Conservation (phyloP, 106 monocot species). For the Alisma plantagoaquatica region DNA sequence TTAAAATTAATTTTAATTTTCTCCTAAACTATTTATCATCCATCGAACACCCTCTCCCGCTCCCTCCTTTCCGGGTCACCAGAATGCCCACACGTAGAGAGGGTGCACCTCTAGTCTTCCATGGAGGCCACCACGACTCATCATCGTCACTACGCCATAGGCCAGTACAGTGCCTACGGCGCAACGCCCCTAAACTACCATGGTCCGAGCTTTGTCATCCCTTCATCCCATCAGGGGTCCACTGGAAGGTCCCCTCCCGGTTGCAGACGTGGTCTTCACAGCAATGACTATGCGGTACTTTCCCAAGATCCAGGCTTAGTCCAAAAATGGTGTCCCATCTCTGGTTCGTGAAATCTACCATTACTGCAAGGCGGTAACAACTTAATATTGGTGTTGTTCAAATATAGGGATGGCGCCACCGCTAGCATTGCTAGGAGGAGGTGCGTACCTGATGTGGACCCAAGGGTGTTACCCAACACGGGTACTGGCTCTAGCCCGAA, state of each 20-base stretch:
- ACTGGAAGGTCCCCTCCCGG: background rate
- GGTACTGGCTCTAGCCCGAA: too few species aligned
- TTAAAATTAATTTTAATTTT: too few species aligned
- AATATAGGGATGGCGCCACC: too few species aligned
- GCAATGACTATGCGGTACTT: background rate
- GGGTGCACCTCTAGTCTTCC: constrained; percentile 57
- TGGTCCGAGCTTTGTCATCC: constrained; percentile 8
- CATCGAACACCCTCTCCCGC: too few species aligned
- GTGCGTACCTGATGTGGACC: too few species aligned
- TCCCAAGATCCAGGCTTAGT: constrained; percentile 11
- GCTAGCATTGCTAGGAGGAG: too few species aligned
- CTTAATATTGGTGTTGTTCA: too few species aligned
- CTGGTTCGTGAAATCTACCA: constrained; percentile 8
- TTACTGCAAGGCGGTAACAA: background rate
- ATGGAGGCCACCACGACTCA: constrained; percentile 31
- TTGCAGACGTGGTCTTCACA: background rate
- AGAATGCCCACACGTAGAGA: constrained; percentile 90
- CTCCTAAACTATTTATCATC: too few species aligned
- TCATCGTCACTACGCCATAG: constrained; percentile 54
- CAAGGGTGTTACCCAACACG: too few species aligned
- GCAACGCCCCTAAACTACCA: constrained; percentile 54
- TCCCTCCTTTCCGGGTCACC: too few species aligned
- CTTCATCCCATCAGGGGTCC: constrained; percentile 2
- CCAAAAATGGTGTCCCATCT: constrained; percentile 18
- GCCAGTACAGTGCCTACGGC: constrained; percentile 61